Percentiles rank a stretch among this genome's conserved stretches.
phyloP scores from a whole-genome alignment of 495 filamentous ascomycete species.

The Hypomontagnella monticulosa region DNA sequence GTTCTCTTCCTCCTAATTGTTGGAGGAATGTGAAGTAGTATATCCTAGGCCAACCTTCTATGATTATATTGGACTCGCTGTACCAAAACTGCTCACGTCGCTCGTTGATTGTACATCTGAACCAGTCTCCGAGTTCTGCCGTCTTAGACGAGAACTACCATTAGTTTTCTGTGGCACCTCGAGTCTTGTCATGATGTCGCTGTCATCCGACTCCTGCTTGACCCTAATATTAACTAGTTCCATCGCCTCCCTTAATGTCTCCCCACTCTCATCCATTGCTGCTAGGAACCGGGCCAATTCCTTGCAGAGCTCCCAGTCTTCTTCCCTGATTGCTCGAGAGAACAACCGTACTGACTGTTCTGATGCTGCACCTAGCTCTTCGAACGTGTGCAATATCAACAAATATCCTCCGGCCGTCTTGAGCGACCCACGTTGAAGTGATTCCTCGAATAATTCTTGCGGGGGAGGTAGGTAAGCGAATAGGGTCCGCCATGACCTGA shows the following conservation, averaged over 20 bases:
- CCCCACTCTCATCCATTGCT: slow-evolving; percentile 86
- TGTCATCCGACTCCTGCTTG: slow-evolving; percentile 48
- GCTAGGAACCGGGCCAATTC: slow-evolving; percentile 93
- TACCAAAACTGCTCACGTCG: slow-evolving; percentile 45
- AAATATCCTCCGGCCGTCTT: slow-evolving; percentile 98
- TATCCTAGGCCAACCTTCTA: slow-evolving; percentile 23
- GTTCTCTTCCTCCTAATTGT: slow-evolving; percentile 21
- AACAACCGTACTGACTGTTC: slow-evolving; percentile 86
- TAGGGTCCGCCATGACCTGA: slow-evolving; percentile 92
- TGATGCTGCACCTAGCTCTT: slow-evolving; percentile 79
- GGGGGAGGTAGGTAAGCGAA: slow-evolving; percentile 91
- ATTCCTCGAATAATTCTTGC: slow-evolving; percentile 90
- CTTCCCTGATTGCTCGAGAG: slow-evolving; percentile 79
- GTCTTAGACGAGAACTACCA: slow-evolving; percentile 38
- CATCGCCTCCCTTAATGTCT: slow-evolving; percentile 81
- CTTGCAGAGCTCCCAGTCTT: slow-evolving; percentile 96
- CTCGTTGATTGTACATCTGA: slow-evolving; percentile 43
- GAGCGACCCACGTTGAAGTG: slow-evolving; percentile 80
- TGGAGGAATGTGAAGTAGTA: slow-evolving; percentile 3
- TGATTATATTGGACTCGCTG: slow-evolving; percentile 43
- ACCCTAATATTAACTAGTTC: slow-evolving; percentile 70
- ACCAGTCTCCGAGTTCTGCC: slow-evolving; percentile 45
- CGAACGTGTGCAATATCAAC: slow-evolving; percentile 92
- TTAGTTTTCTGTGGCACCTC: slow-evolving; percentile 58
- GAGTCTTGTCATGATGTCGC: slow-evolving; percentile 61